Evolutionary conservation across 805 yeast species (phyloP).

Genomic region (Metschnikowia lachancei): DNA sequence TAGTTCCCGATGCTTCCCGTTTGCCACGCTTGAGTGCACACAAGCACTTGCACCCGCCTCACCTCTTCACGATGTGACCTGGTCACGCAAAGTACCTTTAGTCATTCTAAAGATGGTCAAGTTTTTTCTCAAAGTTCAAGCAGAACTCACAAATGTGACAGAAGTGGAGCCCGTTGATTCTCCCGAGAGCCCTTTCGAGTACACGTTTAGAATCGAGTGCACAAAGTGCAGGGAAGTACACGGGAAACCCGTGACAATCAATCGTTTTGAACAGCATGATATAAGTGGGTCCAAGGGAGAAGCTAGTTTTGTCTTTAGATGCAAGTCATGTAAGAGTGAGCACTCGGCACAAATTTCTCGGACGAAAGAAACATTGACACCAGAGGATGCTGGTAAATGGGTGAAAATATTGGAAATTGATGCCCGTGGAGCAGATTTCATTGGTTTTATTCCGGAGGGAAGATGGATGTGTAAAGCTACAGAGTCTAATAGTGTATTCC

Average conservation of each 20-base stretch:
- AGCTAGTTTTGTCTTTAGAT: conserved; percentile 77
- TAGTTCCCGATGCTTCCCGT: too few relatives aligned
- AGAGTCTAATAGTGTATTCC: conserved; percentile 50
- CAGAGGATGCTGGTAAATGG: conserved; percentile 43
- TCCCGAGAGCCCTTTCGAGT: conserved; percentile 62
- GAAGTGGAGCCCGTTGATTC: conserved; percentile 61
- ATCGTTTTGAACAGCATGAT: conserved; percentile 62
- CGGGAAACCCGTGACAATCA: conserved; percentile 65
- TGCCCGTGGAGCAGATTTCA: conserved; percentile 78
- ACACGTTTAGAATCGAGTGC: conserved; percentile 71
- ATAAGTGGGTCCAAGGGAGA: conserved; percentile 73
- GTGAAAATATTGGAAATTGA: conserved; percentile 66
- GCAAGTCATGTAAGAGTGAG: conserved; percentile 58
- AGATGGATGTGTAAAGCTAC: conserved; percentile 54
- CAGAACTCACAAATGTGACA: conserved; percentile 54
- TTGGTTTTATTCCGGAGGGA: conserved; percentile 67
- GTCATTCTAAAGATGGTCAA: conserved; percentile 33
- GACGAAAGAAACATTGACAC: conserved; percentile 31
- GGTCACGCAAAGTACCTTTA: not conserved
- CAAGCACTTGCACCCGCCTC: too few relatives aligned
- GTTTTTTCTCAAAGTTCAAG: conserved; percentile 38
- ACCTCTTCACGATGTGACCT: not conserved
- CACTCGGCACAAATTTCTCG: conserved; percentile 36
- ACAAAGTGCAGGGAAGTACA: conserved; percentile 77
- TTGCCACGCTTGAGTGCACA: too few relatives aligned